phyloP scores from a whole-genome alignment of 2,329 filamentous ascomycete species.

The Colletotrichum musae region DNA sequence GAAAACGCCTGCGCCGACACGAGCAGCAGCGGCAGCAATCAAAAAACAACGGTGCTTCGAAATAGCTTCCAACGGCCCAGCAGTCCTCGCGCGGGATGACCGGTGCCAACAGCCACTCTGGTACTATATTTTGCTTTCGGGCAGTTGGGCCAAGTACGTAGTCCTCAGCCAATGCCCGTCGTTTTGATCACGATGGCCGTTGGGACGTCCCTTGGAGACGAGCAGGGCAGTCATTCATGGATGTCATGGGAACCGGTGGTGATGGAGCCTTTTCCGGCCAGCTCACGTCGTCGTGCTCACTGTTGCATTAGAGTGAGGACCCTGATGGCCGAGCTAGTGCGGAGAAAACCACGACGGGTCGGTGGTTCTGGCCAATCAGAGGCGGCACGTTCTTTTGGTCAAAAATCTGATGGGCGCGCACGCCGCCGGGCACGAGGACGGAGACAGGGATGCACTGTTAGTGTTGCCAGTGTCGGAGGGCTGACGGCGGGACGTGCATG shows the following conservation, averaged over 20 bases:
- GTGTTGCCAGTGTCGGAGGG: conserved; percentile 5
- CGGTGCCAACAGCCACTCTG: background rate
- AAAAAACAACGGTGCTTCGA: background rate
- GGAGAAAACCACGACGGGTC: conserved; percentile 37
- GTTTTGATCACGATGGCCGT: too few relatives aligned
- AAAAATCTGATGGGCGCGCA: conserved; percentile 3
- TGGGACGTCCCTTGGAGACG: too few relatives aligned
- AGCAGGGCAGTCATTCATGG: background rate
- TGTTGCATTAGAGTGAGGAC: conserved; percentile 26
- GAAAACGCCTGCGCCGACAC: background rate
- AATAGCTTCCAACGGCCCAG: background rate
- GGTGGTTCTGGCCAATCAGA: conserved; percentile 16
- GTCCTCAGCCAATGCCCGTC: too few relatives aligned
- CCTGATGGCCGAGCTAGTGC: conserved; percentile 38
- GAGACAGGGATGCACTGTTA: conserved; percentile 28
- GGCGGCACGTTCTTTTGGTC: background rate
- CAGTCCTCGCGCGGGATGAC: conserved; percentile 1
- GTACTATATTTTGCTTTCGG: background rate
- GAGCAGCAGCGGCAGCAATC: background rate
- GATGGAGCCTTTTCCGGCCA: background rate
- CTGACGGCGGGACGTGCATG: conserved; percentile 7
- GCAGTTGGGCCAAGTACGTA: background rate
- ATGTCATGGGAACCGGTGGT: background rate
- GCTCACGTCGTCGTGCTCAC: background rate
- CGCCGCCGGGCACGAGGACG: background rate